These are phyloP conservation scores for Exophiala mesophila DNA, from an alignment of 2,329 filamentous ascomycete species.

Conservation along the genomic window DNA sequence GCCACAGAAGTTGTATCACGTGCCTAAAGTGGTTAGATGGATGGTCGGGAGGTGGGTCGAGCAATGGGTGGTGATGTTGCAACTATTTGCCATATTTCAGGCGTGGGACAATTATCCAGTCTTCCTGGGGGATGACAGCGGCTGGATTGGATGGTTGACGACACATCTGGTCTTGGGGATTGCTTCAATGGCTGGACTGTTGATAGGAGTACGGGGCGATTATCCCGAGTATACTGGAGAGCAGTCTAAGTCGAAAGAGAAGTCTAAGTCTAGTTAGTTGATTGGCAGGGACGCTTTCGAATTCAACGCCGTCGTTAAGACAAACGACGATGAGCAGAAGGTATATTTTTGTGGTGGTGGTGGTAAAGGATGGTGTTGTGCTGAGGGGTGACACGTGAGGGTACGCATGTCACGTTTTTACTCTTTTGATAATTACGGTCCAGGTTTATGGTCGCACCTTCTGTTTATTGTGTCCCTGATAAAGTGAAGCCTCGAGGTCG, in stretches of 20 bases:
- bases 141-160: conserved; percentile 12
- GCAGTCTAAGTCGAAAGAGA: conserved; percentile 2
- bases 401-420: too few relatives aligned
- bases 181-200: conserved; percentile 5
- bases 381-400: too few relatives aligned
- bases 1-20: conserved; percentile 10
- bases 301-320: too few relatives aligned
- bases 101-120: conserved; percentile 20
- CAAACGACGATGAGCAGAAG: too few relatives aligned
- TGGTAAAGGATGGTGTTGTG: too few relatives aligned
- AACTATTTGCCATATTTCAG: conserved; percentile 16
- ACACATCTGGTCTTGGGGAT: conserved; percentile 13
- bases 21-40: neutral
- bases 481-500: too few relatives aligned
- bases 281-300: too few relatives aligned
- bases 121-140: conserved; percentile 11
- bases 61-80: conserved; percentile 13
- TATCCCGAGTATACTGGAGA: conserved; percentile 16
- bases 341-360: too few relatives aligned
- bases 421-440: too few relatives aligned
- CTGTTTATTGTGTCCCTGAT: too few relatives aligned
- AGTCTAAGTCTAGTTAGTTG: too few relatives aligned
- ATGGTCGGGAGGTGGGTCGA: conserved; percentile 6
- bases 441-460: too few relatives aligned
- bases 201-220: conserved; percentile 12